phyloP scores from a whole-genome alignment of 2,329 filamentous ascomycete species.

The Colletotrichum neosansevieriae region DNA sequence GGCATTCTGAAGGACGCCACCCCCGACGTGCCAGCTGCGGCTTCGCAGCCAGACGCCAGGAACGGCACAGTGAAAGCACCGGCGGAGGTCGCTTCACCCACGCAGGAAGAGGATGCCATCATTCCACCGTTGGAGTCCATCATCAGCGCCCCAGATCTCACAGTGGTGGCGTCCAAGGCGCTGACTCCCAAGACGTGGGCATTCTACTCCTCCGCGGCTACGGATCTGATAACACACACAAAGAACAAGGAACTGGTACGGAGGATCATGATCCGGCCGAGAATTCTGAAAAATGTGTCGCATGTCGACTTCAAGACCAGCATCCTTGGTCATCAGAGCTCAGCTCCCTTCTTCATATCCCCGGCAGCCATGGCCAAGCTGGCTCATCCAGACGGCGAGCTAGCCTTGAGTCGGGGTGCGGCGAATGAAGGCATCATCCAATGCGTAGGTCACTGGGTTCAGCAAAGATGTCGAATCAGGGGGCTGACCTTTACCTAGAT shows the following conservation, averaged over 20 bases:
- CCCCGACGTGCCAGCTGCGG: slow-evolving; percentile 46
- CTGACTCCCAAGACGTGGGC: slow-evolving; percentile 49
- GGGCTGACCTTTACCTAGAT: slow-evolving; percentile 46
- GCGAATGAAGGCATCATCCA: slow-evolving; percentile 61
- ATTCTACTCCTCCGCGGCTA: slow-evolving; percentile 87
- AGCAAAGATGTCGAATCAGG: not conserved
- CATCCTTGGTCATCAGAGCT: slow-evolving; percentile 65
- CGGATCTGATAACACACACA: slow-evolving; percentile 84
- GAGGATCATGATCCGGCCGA: slow-evolving; percentile 74
- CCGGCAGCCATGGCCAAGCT: slow-evolving; percentile 74
- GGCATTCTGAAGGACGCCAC: slow-evolving; percentile 51
- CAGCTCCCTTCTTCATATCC: slow-evolving; percentile 71
- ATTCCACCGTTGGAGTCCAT: slow-evolving; percentile 49
- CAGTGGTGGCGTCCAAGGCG: slow-evolving; percentile 48
- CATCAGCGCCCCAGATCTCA: slow-evolving; percentile 53
- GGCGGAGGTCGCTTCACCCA: slow-evolving; percentile 42
- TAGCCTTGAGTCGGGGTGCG: slow-evolving; percentile 45
- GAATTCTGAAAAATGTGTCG: slow-evolving; percentile 84
- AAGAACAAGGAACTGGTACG: slow-evolving; percentile 76
- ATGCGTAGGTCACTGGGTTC: slow-evolving; percentile 49
- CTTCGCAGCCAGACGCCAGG: slow-evolving; percentile 56
- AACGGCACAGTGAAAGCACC: slow-evolving; percentile 48
- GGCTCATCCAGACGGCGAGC: slow-evolving; percentile 72
- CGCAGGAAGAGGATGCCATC: slow-evolving; percentile 59
- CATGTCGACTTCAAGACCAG: slow-evolving; percentile 66